Conservation (phyloP, 805 yeast species). For the Saturnispora besseyi region DNA sequence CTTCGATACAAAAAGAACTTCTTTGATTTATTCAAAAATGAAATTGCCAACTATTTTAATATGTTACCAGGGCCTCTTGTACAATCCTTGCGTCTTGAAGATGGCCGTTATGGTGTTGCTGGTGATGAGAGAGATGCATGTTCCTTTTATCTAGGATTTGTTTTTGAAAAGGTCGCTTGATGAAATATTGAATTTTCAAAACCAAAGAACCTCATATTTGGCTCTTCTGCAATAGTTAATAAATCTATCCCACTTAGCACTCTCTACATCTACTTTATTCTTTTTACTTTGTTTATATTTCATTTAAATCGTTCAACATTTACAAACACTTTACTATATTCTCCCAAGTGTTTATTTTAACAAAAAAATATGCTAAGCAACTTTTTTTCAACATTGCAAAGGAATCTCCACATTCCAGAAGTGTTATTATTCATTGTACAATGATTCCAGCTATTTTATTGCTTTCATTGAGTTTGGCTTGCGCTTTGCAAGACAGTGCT, state of each 20-base stretch:
- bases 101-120: slow-evolving; percentile 78
- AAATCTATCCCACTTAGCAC: neutral
- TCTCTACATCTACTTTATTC: too few species aligned
- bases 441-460: neutral
- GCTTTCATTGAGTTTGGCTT: neutral
- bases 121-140: slow-evolving; percentile 84
- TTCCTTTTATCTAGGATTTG: slow-evolving; percentile 79
- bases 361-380: neutral
- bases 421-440: neutral
- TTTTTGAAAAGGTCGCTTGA: slow-evolving; percentile 40
- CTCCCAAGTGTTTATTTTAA: too few species aligned
- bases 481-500: neutral
- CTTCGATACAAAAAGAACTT: slow-evolving; percentile 69
- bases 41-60: slow-evolving; percentile 58
- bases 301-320: too few species aligned
- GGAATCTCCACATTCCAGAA: neutral
- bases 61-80: slow-evolving; percentile 47
- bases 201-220: too few species aligned
- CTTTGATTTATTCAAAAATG: slow-evolving; percentile 71
- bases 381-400: neutral
- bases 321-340: too few species aligned
- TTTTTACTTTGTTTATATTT: too few species aligned
- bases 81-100: slow-evolving; percentile 63
- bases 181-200: neutral
- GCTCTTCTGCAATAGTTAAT: neutral